phyloP scores from a whole-genome alignment of 352 stramenopile species.

The Pilasporangium apinafurcum region DNA sequence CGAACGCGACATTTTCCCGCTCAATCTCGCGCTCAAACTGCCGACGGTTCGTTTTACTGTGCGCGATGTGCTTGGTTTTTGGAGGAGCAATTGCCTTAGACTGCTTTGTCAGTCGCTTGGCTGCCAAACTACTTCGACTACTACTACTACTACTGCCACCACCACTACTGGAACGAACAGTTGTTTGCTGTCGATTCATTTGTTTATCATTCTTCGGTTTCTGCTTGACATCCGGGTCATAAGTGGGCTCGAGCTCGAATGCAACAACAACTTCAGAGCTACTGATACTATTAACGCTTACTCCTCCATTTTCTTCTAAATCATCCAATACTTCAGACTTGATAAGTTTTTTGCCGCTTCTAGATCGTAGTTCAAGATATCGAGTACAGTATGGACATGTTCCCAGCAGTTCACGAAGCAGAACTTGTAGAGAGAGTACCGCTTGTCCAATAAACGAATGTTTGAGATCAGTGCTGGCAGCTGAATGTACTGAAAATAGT shows the following conservation, averaged over 20 bases:
- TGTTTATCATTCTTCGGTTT: neutral
- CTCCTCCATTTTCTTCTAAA: neutral
- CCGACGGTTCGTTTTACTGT: conserved; percentile 49
- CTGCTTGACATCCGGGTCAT: conserved; percentile 1
- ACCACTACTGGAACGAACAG: too few species aligned
- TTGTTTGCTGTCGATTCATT: too few species aligned
- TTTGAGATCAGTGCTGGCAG: neutral
- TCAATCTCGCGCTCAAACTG: conserved; percentile 51
- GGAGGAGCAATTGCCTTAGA: neutral
- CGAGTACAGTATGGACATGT: conserved; percentile 14
- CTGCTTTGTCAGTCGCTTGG: conserved; percentile 1
- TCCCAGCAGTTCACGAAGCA: conserved; percentile 27
- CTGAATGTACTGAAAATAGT: conserved; percentile 52
- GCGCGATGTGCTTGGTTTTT: conserved; percentile 23
- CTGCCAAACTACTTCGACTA: too few species aligned
- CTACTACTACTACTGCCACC: too few species aligned
- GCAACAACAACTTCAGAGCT: conserved; percentile 20
- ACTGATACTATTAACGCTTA: too few species aligned
- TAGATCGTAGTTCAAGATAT: conserved; percentile 24
- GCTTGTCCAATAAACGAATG: conserved; percentile 43
- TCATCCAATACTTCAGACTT: neutral
- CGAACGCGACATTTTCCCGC: conserved; percentile 47
- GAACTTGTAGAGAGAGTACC: conserved; percentile 22
- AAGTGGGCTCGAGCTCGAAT: conserved; percentile 40
- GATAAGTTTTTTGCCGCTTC: conserved; percentile 26